Evolutionary conservation across 169 alveolate species (phyloP), one percentile per base, ranked within the genome.

Genomic region (Plasmodium yoelii): DNA sequence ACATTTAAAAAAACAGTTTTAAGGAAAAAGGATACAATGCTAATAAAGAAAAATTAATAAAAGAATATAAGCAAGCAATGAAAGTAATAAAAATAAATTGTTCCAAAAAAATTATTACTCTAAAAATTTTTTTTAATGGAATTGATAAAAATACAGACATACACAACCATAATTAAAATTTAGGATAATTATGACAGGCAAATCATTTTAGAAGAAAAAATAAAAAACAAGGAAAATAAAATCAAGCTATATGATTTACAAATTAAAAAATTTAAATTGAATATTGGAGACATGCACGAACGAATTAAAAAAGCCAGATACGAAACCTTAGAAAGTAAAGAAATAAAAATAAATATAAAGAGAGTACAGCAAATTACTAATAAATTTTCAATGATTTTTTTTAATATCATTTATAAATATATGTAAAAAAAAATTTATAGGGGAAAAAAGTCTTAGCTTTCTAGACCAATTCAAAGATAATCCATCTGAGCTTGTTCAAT

Each of bases 181-280:
- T 26, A 77, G 88, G 88, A 77, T 46, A 77, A 77, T 59, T 57
- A 42, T 44, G 88, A 77, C 46, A 77, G 88, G 65, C 88, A 77
- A 77, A 44, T 64, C 15, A 57, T 77, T 77, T 68, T 77, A 47
- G 77, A 77, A 57, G 88, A 77, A 39, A 77, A 77, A 64, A 77
- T 77, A 63, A 77, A 77, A 77, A 77, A 24, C 26, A 77, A 61
- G 39, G 88, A 77, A 68, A 77, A 77, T 28, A 77, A 77, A 77
- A 77, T 77, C 26, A 77, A 77, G 65, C 34, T 63, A 26, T 77
- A 63, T 57, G 88, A 77, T 64, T 44, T 51, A 69, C 72, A 77
- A 68, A 77, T 77, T 51, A 77, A 51, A 56, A 77, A 65, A 75
- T 77, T 63, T 77, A 77, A 63, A 57, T 34, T 63, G 34, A 57